Conservation (phyloP, 2,329 filamentous ascomycete genomes). For the Colletotrichum truncatum region DNA sequence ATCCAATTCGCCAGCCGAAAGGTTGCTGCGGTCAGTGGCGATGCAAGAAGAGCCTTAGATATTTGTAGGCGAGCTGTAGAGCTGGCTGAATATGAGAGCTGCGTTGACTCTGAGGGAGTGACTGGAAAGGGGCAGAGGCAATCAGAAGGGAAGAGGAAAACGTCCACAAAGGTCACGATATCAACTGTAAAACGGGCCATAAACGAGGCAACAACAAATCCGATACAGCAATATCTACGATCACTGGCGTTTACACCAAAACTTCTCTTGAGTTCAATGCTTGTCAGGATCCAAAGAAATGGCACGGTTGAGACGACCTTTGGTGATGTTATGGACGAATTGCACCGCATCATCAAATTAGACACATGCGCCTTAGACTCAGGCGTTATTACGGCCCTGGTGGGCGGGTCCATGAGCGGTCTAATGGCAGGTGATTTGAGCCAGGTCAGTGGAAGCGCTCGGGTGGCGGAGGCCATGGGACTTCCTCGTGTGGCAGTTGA, state of each 20-base stretch:
- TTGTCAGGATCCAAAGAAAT: constrained; percentile 81
- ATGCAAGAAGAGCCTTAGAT: constrained; percentile 90
- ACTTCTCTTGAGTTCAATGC: constrained; percentile 83
- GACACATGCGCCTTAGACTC: not conserved
- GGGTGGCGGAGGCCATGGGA: constrained; percentile 18
- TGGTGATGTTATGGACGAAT: constrained; percentile 90
- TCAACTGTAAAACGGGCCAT: constrained; percentile 94
- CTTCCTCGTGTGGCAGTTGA: constrained; percentile 81
- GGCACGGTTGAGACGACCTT: constrained; percentile 89
- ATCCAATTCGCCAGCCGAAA: constrained; percentile 97
- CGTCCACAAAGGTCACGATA: constrained; percentile 78
- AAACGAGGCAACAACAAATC: constrained; percentile 92
- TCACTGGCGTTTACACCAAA: constrained; percentile 84
- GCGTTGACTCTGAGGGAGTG: constrained; percentile 62
- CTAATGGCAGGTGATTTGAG: not conserved
- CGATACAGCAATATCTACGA: constrained; percentile 88
- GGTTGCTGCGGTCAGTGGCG: constrained; percentile 94
- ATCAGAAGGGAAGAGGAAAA: constrained; percentile 36
- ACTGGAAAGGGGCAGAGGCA: constrained; percentile 64
- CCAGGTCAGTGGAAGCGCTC: constrained; percentile 1
- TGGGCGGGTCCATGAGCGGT: constrained; percentile 22
- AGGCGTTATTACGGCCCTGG: not conserved
- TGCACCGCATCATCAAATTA: constrained; percentile 69
- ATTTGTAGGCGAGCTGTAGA: constrained; percentile 96
- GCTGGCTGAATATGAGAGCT: constrained; percentile 80